These are phyloP conservation scores for Gonium pectorale DNA, from an alignment of 139 green algal genomes.

Conservation along the genomic window DNA sequence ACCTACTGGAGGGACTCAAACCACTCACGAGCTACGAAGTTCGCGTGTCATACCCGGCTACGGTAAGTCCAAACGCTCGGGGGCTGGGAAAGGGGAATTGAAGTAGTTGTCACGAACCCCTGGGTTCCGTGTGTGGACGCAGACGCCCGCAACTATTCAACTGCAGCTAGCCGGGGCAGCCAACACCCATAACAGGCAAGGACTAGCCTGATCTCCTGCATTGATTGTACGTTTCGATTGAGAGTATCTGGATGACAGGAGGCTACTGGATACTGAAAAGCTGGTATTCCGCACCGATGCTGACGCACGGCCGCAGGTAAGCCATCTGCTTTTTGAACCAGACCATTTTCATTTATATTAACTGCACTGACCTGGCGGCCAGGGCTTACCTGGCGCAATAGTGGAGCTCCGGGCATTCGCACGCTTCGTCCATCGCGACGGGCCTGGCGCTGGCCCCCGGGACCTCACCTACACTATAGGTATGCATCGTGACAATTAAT, in stretches of 20 bases:
- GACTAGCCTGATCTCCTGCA: background rate
- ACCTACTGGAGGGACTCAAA: slow-evolving; percentile 38
- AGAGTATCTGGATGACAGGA: slow-evolving; percentile 22
- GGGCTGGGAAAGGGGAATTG: too few relatives aligned
- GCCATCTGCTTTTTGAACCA: background rate
- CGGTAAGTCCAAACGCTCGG: slow-evolving; percentile 44
- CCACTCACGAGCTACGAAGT: slow-evolving; percentile 58
- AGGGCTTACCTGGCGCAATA: slow-evolving; percentile 29
- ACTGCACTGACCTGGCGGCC: background rate
- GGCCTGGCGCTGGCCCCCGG: slow-evolving; percentile 25
- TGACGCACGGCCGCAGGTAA: slow-evolving; percentile 45
- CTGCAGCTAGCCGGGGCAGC: background rate
- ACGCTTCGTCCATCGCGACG: slow-evolving; percentile 54
- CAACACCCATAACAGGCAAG: background rate
- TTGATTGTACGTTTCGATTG: too few relatives aligned
- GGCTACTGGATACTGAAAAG: slow-evolving; percentile 65
- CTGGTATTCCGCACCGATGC: slow-evolving; percentile 52
- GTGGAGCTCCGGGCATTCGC: slow-evolving; percentile 43
- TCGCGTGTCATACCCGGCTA: slow-evolving; percentile 62
- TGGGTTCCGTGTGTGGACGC: too few relatives aligned
- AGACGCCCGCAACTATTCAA: slow-evolving; percentile 4
- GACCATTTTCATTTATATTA: background rate
- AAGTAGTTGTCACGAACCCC: too few relatives aligned
- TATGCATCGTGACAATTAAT: slow-evolving; percentile 13
- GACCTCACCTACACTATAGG: slow-evolving; percentile 64